Base-by-base conservation (phyloP, 306 rosid species). In the Cicer judaicum region DNA sequence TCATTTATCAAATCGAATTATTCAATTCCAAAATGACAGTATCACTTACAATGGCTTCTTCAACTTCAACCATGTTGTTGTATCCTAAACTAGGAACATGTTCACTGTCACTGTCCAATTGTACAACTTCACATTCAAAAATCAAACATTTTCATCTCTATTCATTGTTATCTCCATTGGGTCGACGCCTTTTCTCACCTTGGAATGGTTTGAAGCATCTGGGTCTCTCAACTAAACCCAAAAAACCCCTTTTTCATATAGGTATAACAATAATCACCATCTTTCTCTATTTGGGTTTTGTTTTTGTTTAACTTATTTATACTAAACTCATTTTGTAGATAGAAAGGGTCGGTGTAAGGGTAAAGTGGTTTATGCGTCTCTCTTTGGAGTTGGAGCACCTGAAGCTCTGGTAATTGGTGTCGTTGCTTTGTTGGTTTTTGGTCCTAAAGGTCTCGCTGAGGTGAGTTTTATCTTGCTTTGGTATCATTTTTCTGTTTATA, bases 391-490 rank as follows among this genome's bases (percentile, higher is more conserved):
- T 81, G 99, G 99, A 84, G 99, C 99, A 6, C 99, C 99, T 49
- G 99, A 95, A 84, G 99, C 96, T 63, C 69, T 95, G 75, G 99
- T 95, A 38, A 95, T 95, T 84, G 99, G 99, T 65, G 99, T 95
- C 6, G 99, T 95, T 41, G 99, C 99, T 89, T 77, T 95, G 87
- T 77, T 92, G 84, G 98, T 95, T 78, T 95, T 95, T 86, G 98
- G 98, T 73, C 99, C 99, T 54, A 95, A 95, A 69, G 98, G 99
- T 68, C 99, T 95, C 54, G 99, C 99, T 69, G 99, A 95, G 98
- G 99, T 95, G 68, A 86, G 96, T 82, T 72, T 42, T 8, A 53
- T 61, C 18, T 54, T 54, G 7, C 24, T 50, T 19, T 34, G 43
- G 39, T 57, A 5, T 39, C 73, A 66, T 64, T 70, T 13, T 64